These are phyloP conservation scores for Plasmodium malariae DNA, from an alignment of 169 alveolate genomes.

Conservation along the genomic window DNA sequence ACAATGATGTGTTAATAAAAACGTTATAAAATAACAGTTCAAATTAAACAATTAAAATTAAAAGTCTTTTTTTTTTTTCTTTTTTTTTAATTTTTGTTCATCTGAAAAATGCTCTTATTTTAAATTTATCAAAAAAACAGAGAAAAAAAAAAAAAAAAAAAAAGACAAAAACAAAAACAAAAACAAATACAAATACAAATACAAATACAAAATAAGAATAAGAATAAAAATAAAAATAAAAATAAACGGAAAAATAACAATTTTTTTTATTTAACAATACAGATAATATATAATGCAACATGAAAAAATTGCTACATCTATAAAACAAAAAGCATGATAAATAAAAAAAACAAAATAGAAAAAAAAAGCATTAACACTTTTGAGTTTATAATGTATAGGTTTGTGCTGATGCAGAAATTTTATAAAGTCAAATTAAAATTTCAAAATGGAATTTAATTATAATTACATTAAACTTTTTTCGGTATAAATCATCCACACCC, in stretches of 20 bases:
- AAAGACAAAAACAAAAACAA: background rate
- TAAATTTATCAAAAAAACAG: conserved; percentile 9
- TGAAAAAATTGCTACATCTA: background rate
- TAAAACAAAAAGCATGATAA: background rate
- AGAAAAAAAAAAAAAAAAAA: conserved; percentile 10
- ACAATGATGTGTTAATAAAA: conserved; percentile 4
- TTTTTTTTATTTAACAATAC: too few species aligned
- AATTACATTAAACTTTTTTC: background rate
- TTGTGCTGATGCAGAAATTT: conserved; percentile 51
- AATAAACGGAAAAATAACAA: background rate
- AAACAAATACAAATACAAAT: conserved; percentile 1
- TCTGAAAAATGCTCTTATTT: background rate
- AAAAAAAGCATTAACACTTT: conserved; percentile 19
- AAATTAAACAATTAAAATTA: conserved; percentile 36
- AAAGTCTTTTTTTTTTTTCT: conserved; percentile 18
- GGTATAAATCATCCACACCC: conserved; percentile 27
- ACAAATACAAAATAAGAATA: background rate
- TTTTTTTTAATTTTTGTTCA: conserved; percentile 4
- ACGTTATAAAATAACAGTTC: background rate
- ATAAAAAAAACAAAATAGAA: background rate
- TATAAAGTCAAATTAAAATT: conserved; percentile 19
- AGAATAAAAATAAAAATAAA: background rate
- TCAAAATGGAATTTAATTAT: background rate
- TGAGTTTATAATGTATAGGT: conserved; percentile 17
- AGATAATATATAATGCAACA: too few species aligned